These are phyloP conservation scores for Penicillium sp. DNA, from an alignment of 2,329 filamentous ascomycete species.

Conservation along the genomic window DNA sequence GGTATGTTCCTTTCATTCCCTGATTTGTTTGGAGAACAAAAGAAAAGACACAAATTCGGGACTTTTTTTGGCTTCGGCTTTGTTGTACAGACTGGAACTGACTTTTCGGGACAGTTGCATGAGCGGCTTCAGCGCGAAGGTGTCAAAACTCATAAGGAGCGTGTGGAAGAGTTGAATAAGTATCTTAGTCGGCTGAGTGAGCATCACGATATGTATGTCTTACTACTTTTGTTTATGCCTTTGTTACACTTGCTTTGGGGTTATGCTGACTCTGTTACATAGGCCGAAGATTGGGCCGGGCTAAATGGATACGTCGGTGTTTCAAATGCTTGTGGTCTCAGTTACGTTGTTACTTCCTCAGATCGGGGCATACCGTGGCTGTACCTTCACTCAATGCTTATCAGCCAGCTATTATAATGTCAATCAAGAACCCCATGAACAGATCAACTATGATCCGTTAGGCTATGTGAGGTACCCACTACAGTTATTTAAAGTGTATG, in stretches of 20 bases:
- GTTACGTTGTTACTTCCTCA: neutral
- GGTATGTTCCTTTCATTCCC: conserved; percentile 52
- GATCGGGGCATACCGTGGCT: neutral
- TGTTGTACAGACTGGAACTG: conserved; percentile 3
- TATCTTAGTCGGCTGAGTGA: conserved; percentile 90
- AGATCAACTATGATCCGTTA: neutral
- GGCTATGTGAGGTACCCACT: neutral
- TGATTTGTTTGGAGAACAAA: neutral
- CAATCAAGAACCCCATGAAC: neutral
- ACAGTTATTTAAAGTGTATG: too few relatives aligned
- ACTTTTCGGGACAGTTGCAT: conserved; percentile 60
- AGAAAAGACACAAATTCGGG: neutral
- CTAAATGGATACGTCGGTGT: conserved; percentile 23
- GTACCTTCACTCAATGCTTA: neutral
- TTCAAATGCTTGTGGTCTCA: neutral
- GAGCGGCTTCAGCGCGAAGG: conserved; percentile 80
- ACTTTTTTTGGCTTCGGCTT: conserved; percentile 7
- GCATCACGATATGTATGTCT: conserved; percentile 85
- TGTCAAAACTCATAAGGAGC: conserved; percentile 94
- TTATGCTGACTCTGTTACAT: conserved; percentile 15
- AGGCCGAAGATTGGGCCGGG: conserved; percentile 46
- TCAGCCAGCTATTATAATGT: neutral
- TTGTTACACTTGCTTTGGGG: neutral
- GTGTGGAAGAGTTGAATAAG: conserved; percentile 91
- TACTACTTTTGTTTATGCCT: neutral